Percentiles rank a stretch among this genome's conserved stretches.
These are phyloP conservation scores for Yamadazyma tumulicola DNA, from an alignment of 805 yeast species.

Conservation along the genomic window DNA sequence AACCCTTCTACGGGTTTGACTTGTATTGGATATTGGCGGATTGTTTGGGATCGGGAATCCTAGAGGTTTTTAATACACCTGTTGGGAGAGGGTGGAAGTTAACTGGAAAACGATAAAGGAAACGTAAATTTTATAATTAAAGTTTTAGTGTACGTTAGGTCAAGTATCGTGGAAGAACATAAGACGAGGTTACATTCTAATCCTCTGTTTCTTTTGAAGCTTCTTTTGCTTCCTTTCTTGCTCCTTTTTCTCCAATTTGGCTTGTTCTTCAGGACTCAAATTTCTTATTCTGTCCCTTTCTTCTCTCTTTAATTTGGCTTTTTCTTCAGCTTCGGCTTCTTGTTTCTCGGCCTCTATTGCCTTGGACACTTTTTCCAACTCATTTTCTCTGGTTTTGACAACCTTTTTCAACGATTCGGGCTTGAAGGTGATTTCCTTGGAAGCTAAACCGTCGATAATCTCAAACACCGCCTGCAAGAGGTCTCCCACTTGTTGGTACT, in stretches of 20 bases:
- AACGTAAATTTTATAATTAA: neutral
- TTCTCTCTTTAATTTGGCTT: conserved; percentile 64
- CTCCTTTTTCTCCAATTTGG: conserved; percentile 73
- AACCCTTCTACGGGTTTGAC: conserved; percentile 50
- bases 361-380: conserved; percentile 66
- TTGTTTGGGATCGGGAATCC: conserved; percentile 48
- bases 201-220: conserved; percentile 58
- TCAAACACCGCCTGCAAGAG: conserved; percentile 55
- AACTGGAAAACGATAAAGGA: conserved; percentile 41
- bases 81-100: conserved; percentile 58
- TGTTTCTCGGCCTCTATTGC: conserved; percentile 59
- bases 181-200: conserved; percentile 22
- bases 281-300: conserved; percentile 56
- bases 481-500: conserved; percentile 46
- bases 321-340: conserved; percentile 68
- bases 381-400: conserved; percentile 71
- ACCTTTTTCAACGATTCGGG: conserved; percentile 76
- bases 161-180: too few relatives aligned
- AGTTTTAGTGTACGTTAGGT: too few relatives aligned
- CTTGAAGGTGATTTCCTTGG: conserved; percentile 51
- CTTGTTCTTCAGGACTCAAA: conserved; percentile 74
- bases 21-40: conserved; percentile 49
- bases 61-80: conserved; percentile 52
- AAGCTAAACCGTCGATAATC: conserved; percentile 56
- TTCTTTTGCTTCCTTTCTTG: conserved; percentile 80